Conservation (phyloP, 352 stramenopile genomes). For the Globisporangium recalcitrans region DNA sequence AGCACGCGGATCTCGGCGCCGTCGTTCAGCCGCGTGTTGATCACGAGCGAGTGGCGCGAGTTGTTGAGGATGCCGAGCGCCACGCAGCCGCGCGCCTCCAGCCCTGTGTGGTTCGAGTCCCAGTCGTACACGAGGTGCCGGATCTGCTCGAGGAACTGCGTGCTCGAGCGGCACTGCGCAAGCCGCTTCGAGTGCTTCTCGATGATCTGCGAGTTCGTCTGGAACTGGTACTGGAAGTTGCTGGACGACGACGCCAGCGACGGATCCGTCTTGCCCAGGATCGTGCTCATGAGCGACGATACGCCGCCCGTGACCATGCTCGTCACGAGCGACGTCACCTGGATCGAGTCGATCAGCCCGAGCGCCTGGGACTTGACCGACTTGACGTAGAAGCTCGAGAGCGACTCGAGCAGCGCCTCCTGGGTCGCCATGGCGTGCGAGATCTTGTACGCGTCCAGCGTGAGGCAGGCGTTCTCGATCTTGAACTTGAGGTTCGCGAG, state of each 20-base stretch:
- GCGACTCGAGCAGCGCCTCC: constrained; percentile 58
- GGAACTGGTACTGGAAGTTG: constrained; percentile 62
- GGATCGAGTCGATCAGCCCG: constrained; percentile 77
- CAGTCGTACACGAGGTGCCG: constrained; percentile 81
- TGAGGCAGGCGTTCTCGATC: constrained; percentile 83
- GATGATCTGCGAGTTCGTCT: constrained; percentile 72
- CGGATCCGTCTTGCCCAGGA: constrained; percentile 77
- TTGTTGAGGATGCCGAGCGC: constrained; percentile 76
- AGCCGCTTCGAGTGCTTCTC: constrained; percentile 63
- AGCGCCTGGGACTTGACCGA: constrained; percentile 81
- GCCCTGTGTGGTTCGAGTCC: constrained; percentile 79
- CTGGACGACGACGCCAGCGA: constrained; percentile 31
- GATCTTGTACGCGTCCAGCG: constrained; percentile 58
- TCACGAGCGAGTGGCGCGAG: constrained; percentile 63
- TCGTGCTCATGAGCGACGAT: constrained; percentile 67
- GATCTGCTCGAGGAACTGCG: constrained; percentile 56
- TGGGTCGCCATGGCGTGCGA: constrained; percentile 69
- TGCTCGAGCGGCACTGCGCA: constrained; percentile 34
- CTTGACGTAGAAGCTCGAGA: constrained; percentile 71
- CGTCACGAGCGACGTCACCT: constrained; percentile 82
- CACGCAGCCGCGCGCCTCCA: constrained; percentile 73
- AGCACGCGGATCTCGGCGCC: constrained; percentile 68
- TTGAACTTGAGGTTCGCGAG: constrained; percentile 79
- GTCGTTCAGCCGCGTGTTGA: constrained; percentile 68
- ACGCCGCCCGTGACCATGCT: constrained; percentile 75